A percentile compares a stretch with the other conserved stretches of the same genome.
phyloP scores from a whole-genome alignment of 225 moss, liverwort and hornwort genomes.

The Pseudoscleropodium purum region DNA sequence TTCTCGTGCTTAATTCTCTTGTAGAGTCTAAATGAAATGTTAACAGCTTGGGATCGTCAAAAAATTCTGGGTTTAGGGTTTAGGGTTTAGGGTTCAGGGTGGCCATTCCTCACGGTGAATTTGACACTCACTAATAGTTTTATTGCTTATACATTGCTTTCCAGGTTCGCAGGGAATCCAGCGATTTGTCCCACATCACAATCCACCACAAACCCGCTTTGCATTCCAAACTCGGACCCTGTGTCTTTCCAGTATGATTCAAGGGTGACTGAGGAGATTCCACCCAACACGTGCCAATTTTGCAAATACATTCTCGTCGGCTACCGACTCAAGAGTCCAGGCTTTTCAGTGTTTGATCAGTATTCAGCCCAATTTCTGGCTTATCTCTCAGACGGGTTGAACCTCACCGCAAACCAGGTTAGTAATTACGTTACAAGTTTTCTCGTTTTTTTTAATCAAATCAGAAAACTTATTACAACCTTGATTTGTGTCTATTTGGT shows the following conservation, averaged over 20 bases:
- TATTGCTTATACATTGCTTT: no score
- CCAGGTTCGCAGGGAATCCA: constrained; percentile 25
- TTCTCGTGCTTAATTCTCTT: not conserved
- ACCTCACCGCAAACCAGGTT: constrained; percentile 30
- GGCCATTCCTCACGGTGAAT: no score
- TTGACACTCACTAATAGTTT: no score
- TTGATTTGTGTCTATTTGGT: not conserved
- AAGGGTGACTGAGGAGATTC: not conserved
- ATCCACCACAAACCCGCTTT: constrained; percentile 12
- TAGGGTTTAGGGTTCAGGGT: no score
- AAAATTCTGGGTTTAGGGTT: no score
- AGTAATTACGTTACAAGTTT: no score
- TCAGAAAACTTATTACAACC: not conserved
- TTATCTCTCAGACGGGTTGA: constrained; percentile 38
- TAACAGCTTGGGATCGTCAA: not conserved
- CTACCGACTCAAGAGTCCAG: constrained; percentile 68
- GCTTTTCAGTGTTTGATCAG: constrained; percentile 43
- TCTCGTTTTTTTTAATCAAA: not conserved
- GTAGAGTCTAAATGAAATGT: not conserved
- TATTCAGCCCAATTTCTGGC: constrained; percentile 10
- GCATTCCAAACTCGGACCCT: constrained; percentile 1
- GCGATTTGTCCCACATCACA: not conserved
- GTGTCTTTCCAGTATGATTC: not conserved
- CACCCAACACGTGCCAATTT: constrained; percentile 10
- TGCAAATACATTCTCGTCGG: constrained; percentile 28